Conservation (phyloP, 352 stramenopile species). For the Globisporangium iwayamae region DNA sequence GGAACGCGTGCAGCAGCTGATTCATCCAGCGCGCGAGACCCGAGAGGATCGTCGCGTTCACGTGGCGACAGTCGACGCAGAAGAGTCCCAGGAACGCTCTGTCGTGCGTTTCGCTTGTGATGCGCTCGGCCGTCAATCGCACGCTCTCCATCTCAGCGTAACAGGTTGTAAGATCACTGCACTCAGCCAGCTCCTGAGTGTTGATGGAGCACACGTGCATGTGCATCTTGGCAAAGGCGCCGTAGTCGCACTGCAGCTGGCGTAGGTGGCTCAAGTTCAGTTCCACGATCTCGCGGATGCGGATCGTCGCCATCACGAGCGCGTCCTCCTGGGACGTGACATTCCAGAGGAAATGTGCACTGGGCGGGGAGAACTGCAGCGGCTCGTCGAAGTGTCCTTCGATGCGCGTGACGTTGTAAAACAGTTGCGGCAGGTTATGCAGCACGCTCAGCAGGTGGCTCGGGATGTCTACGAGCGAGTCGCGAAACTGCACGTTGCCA, state of each 20-base stretch:
- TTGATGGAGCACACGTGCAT: conserved; percentile 24
- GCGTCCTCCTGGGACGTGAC: conserved; percentile 60
- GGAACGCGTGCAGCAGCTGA: conserved; percentile 42
- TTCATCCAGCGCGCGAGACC: conserved; percentile 40
- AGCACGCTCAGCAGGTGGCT: conserved; percentile 61
- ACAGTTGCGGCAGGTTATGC: conserved; percentile 61
- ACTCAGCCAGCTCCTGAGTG: conserved; percentile 13
- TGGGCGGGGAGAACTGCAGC: conserved; percentile 18
- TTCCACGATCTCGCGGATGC: conserved; percentile 64
- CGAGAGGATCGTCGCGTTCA: conserved; percentile 40
- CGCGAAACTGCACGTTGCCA: conserved; percentile 32
- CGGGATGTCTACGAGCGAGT: conserved; percentile 48
- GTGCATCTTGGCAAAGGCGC: conserved; percentile 29
- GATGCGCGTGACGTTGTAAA: conserved; percentile 63
- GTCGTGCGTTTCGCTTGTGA: conserved; percentile 16
- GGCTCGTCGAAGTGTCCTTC: conserved; percentile 57
- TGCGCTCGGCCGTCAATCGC: conserved; percentile 13
- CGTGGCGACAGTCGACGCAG: conserved; percentile 40
- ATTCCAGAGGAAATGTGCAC: conserved; percentile 59
- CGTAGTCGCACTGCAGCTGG: conserved; percentile 41
- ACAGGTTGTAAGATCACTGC: conserved; percentile 20
- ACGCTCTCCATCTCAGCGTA: conserved; percentile 20
- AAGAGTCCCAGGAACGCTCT: conserved; percentile 28
- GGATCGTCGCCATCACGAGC: conserved; percentile 47
- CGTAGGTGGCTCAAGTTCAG: conserved; percentile 38